Conservation (phyloP, 371 early-diverging fungal species). For the Syncephalastrum sp. region DNA sequence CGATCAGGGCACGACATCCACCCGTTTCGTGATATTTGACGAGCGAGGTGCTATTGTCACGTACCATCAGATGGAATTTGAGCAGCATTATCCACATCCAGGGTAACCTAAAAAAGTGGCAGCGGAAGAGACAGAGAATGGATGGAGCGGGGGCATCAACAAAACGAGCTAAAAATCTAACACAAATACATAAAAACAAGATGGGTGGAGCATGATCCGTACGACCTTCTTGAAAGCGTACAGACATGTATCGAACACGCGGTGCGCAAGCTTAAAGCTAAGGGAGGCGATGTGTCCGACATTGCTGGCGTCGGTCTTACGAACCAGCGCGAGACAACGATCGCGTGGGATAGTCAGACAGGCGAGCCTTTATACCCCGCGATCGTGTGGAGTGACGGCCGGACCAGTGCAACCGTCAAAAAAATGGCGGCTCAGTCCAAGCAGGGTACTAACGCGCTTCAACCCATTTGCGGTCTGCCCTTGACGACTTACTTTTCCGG, state of each 20-base stretch:
- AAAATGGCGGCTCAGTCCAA: constrained; percentile 48
- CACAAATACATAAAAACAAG: constrained; percentile 25
- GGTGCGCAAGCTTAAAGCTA: constrained; percentile 61
- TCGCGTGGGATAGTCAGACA: constrained; percentile 86
- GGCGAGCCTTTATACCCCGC: constrained; percentile 87
- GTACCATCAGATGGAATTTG: constrained; percentile 82
- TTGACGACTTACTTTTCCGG: constrained; percentile 93
- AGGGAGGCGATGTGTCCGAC: constrained; percentile 61
- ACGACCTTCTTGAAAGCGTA: constrained; percentile 72
- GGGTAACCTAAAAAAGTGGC: constrained; percentile 53
- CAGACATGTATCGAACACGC: constrained; percentile 71
- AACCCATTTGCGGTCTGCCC: constrained; percentile 82
- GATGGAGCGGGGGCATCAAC: too few relatives aligned
- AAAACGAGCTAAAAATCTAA: neutral
- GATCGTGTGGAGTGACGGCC: constrained; percentile 93
- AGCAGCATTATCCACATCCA: constrained; percentile 75
- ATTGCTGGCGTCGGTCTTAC: constrained; percentile 90
- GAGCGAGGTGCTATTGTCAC: constrained; percentile 71
- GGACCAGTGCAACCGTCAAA: constrained; percentile 78
- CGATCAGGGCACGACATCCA: constrained; percentile 95
- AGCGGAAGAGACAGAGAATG: too few relatives aligned
- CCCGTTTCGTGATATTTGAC: constrained; percentile 94
- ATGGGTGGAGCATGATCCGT: constrained; percentile 93
- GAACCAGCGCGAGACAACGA: constrained; percentile 94
- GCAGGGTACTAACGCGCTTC: constrained; percentile 42